Percentiles rank a stretch among this genome's conserved stretches.
phyloP scores from a whole-genome alignment of 1,139 yeast species.

The Pichia sp. region DNA sequence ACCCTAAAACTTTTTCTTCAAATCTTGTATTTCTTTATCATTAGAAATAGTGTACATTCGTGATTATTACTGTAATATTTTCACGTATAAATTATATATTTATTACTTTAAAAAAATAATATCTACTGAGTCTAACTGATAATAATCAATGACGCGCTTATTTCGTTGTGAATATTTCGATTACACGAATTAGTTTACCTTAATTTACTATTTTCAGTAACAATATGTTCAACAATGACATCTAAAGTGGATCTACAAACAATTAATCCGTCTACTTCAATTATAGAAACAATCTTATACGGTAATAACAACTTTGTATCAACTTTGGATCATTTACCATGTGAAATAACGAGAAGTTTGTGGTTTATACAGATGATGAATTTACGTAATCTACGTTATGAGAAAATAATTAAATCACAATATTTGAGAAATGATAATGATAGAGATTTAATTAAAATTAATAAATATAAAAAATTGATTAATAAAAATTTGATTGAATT shows the following conservation, averaged over 20 bases:
- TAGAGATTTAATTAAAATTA: neutral
- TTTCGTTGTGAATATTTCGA: no score
- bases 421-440: slow-evolving; percentile 5
- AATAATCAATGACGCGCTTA: no score
- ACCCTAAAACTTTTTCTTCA: neutral
- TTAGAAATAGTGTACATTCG: no score
- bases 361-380: slow-evolving; percentile 41
- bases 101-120: neutral
- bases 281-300: slow-evolving; percentile 9
- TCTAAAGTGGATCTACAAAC: neutral
- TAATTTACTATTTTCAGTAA: no score
- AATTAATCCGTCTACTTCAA: neutral
- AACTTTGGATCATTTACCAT: slow-evolving; percentile 41
- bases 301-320: slow-evolving; percentile 29
- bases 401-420: slow-evolving; percentile 9
- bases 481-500: slow-evolving; percentile 18
- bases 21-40: no score
- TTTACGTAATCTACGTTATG: slow-evolving; percentile 21
- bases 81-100: neutral
- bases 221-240: neutral
- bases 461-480: slow-evolving; percentile 7
- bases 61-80: no score
- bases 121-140: no score
- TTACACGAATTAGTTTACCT: no score
- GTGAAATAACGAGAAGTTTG: slow-evolving; percentile 39